A percentile compares a stretch with the other conserved stretches of the same genome.
Conservation (phyloP, 2,329 filamentous ascomycete genomes). For the Diaporthe humulicola region DNA sequence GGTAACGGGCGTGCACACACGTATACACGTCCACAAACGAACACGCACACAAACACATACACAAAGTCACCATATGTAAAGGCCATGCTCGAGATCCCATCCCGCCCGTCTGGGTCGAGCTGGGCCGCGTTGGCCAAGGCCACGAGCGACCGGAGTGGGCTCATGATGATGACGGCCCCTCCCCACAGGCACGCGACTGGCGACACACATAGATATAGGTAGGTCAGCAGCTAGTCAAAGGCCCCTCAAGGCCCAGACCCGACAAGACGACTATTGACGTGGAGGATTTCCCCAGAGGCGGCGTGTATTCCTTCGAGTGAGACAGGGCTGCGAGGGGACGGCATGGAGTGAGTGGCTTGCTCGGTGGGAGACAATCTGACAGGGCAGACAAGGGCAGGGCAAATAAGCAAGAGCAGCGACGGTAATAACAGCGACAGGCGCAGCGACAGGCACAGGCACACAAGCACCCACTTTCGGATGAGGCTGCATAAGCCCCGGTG, state of each 20-base stretch:
- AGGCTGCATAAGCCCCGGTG: conserved; percentile 32
- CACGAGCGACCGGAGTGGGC: not conserved
- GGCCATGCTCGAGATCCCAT: not conserved
- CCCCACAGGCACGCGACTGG: not conserved
- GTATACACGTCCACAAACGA: not conserved
- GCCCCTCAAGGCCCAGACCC: conserved; percentile 6
- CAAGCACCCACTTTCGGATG: conserved; percentile 11
- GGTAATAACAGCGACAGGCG: not conserved
- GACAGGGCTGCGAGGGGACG: conserved; percentile 14
- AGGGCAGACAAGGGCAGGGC: not conserved
- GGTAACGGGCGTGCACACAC: not conserved
- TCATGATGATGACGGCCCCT: not conserved
- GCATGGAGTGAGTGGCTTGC: conserved; percentile 13
- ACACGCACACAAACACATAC: not conserved
- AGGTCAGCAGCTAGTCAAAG: conserved; percentile 1
- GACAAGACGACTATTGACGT: conserved; percentile 6
- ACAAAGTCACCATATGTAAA: conserved; percentile 5
- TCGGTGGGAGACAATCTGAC: not conserved
- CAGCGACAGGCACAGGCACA: conserved; percentile 9
- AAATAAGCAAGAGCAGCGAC: conserved; percentile 12
- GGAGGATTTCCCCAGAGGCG: conserved; percentile 11
- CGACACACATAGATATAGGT: conserved; percentile 1
- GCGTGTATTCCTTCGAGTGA: conserved; percentile 24
- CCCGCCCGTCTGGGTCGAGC: no score
- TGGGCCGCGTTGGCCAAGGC: not conserved